Percentiles rank a stretch among this genome's conserved stretches.
These are phyloP conservation scores for Penicillium sp. DNA, from an alignment of 2,329 filamentous ascomycete genomes.

Conservation along the genomic window DNA sequence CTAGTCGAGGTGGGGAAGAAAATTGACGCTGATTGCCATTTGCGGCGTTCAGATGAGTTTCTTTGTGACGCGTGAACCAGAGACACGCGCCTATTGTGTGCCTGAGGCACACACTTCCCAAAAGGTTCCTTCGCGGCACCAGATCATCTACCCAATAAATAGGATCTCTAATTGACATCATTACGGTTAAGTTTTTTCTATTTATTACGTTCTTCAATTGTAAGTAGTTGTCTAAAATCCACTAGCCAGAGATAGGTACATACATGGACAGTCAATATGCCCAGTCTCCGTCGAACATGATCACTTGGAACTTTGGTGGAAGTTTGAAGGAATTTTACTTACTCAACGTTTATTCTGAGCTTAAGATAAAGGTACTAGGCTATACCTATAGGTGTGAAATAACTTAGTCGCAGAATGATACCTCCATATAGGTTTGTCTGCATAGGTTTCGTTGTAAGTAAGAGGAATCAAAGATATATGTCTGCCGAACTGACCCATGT, in stretches of 20 bases:
- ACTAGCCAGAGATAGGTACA: neutral
- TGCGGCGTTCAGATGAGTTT: conserved; percentile 10
- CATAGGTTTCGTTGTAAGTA: no score
- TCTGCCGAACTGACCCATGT: no score
- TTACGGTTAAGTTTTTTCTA: neutral
- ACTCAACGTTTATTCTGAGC: no score
- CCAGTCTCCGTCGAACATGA: no score
- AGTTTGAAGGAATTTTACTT: neutral
- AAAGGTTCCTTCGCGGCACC: neutral
- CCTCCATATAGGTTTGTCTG: no score
- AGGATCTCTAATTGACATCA: neutral
- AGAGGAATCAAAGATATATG: no score
- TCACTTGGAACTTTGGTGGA: neutral
- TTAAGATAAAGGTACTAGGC: no score
- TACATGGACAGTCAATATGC: neutral
- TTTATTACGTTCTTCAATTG: no score
- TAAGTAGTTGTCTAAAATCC: no score
- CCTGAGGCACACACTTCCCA: conserved; percentile 4
- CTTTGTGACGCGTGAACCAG: conserved; percentile 9
- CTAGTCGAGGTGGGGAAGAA: neutral
- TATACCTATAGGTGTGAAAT: no score
- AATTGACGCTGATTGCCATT: neutral
- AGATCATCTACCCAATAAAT: neutral
- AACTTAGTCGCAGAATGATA: no score
- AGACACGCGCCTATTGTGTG: neutral